Percentiles rank a stretch among this genome's conserved stretches.
These are phyloP conservation scores for Amylostereum areolatum DNA, from an alignment of 1,284 basidiomycete species.

Conservation along the genomic window DNA sequence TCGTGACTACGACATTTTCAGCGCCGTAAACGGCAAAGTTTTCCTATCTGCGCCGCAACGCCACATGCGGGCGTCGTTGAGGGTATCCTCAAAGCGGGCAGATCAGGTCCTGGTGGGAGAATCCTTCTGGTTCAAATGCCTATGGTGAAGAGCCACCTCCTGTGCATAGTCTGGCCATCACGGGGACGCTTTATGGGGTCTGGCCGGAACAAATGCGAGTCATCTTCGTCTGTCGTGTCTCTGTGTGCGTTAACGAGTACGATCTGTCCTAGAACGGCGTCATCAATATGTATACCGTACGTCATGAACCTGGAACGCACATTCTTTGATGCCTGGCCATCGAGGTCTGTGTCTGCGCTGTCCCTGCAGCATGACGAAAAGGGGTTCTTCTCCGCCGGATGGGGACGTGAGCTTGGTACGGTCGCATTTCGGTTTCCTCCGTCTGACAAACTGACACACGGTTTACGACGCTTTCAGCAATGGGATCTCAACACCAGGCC, in stretches of 20 bases:
- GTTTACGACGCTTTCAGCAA: constrained; percentile 51
- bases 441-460: constrained; percentile 3
- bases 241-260: background rate
- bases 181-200: constrained; percentile 84
- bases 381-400: constrained; percentile 85
- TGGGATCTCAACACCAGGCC: constrained; percentile 97
- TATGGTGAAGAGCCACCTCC: constrained; percentile 51
- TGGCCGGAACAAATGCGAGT: constrained; percentile 80
- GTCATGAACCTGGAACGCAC: constrained; percentile 85
- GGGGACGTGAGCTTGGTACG: too few species aligned
- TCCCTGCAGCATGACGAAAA: constrained; percentile 78
- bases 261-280: constrained; percentile 58
- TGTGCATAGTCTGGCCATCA: constrained; percentile 87
- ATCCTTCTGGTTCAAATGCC: constrained; percentile 36
- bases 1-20: constrained; percentile 88
- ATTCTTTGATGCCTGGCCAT: constrained; percentile 70
- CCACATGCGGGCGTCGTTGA: constrained; percentile 89
- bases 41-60: constrained; percentile 88
- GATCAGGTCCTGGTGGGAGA: constrained; percentile 88
- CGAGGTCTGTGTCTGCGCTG: constrained; percentile 81
- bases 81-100: constrained; percentile 87
- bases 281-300: constrained; percentile 88
- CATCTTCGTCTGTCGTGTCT: constrained; percentile 3
- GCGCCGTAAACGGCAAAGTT: constrained; percentile 82
- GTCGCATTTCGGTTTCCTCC: constrained; percentile 13